Base-by-base conservation (phyloP, 192 early-diverging fungal genomes). In the Spizellomyces sp. region DNA sequence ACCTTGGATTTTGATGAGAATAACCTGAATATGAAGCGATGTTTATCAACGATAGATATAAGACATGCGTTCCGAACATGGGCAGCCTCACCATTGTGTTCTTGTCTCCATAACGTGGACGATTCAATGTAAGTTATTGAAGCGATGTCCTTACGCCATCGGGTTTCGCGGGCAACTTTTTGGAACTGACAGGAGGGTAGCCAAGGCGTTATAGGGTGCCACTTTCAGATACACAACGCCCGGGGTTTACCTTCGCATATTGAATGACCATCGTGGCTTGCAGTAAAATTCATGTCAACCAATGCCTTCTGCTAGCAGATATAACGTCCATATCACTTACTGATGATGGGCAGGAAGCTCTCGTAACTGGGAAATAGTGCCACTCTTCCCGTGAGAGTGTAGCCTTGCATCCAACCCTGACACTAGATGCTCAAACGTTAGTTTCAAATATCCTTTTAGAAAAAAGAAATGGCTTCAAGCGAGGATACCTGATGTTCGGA, bases 321-420 rank as follows among this genome's bases (percentile, higher is more conserved):
- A 1, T 1, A 22, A 27, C 9, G 9, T 15, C 14, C 10, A 15
- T 1, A 15, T n/a, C 12, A 64, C 63, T 64, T 22, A 64, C 63
- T 80, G 21, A 80, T 71, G 61, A 79, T 79, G 43, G 55, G 66
- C 21, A 78, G 52, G 59, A 82, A 81, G 36, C 68, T 67, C 50
- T 81, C 80, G 59, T 81, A 81, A 36, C 75, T 78, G 4, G 80
- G 80, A 48, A 81, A 81, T 4, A 81, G 52, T 4, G 42, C 79
- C 7, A 69, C 63, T 7, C 80, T 75, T 44, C 80, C 80, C 8
- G 80, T 81, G 7, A 81, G 60, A 9, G 80, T 81, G 65, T 81
- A 81, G 9, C 80, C 80, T 70, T 81, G 80, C 64, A 81, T 64
- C 64, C 73, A 77, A 10, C 74, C 80, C 74, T 82, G 80, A 45